A percentile compares a stretch with the other conserved stretches of the same genome.
Evolutionary conservation across 2,329 filamentous ascomycete genomes (phyloP).

Genomic region (Apiospora rasikravindrae): DNA sequence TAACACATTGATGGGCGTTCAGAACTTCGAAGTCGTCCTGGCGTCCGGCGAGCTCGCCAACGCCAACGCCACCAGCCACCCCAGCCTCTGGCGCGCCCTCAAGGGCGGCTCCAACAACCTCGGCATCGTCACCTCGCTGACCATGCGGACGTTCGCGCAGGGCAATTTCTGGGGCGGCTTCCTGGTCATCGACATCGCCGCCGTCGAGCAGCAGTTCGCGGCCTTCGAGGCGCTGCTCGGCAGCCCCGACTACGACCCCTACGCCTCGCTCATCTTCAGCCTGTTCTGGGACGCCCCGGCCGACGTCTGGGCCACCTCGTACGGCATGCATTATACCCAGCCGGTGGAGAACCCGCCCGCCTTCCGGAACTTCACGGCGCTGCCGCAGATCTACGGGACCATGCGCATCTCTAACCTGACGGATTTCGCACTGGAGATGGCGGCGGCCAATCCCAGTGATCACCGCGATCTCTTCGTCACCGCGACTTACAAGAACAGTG

Average conservation of each 20-base stretch:
- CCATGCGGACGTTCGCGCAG: neutral
- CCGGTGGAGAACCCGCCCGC: too few species aligned
- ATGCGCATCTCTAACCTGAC: too few species aligned
- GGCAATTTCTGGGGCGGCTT: conserved; percentile 28
- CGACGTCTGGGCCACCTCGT: too few species aligned
- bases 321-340: too few species aligned
- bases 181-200: conserved; percentile 19
- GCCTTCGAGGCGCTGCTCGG: conserved; percentile 19
- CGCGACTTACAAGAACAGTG: too few species aligned
- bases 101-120: conserved; percentile 54
- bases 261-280: conserved; percentile 19
- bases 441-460: too few species aligned
- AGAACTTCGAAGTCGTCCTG: conserved; percentile 49
- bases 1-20: too few species aligned
- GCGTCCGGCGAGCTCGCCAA: conserved; percentile 46
- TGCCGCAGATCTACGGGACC: too few species aligned
- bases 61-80: conserved; percentile 41
- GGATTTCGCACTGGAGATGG: too few species aligned
- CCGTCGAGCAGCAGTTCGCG: conserved; percentile 25
- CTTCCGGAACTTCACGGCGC: too few species aligned
- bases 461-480: too few species aligned
- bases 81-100: conserved; percentile 49
- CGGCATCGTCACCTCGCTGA: conserved; percentile 13
- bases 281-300: too few species aligned
- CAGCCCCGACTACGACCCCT: neutral